Percentiles rank a stretch among this genome's conserved stretches.
These are phyloP conservation scores for Pelargonium australe DNA, from an alignment of 441 rosid species.

Conservation along the genomic window DNA sequence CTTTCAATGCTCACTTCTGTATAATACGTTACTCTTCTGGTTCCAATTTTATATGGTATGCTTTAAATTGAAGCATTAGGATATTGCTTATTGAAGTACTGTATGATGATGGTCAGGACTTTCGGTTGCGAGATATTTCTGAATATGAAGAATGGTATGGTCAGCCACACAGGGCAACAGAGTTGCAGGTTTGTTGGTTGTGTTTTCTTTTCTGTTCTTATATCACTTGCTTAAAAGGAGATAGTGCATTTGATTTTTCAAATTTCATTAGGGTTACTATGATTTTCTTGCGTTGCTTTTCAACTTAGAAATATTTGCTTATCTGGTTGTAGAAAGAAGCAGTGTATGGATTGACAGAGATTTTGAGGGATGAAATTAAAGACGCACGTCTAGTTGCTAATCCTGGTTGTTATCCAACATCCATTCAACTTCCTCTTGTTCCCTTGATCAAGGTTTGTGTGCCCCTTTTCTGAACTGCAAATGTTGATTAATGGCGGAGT, in stretches of 20 bases:
- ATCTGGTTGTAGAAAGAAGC: conserved; percentile 62
- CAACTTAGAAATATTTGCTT: conserved; percentile 17
- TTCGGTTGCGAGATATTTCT: conserved; percentile 61
- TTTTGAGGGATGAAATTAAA: conserved; percentile 61
- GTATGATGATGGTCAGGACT: conserved; percentile 49
- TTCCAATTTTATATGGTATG: neutral
- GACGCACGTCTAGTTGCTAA: conserved; percentile 79
- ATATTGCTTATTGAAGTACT: conserved; percentile 12
- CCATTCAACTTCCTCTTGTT: conserved; percentile 88
- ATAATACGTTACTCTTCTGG: neutral
- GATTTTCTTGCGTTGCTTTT: conserved; percentile 5
- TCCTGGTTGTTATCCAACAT: conserved; percentile 96
- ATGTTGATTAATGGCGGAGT: too few species aligned
- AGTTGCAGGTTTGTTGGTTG: conserved; percentile 55
- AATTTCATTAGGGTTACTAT: neutral
- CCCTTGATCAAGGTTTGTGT: conserved; percentile 67
- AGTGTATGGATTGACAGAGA: conserved; percentile 90
- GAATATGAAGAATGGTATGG: conserved; percentile 98
- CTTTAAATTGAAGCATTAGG: conserved; percentile 2
- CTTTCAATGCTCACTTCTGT: conserved; percentile 18
- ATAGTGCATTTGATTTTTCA: neutral
- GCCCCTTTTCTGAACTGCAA: neutral
- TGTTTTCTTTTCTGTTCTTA: neutral
- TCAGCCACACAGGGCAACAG: conserved; percentile 78
- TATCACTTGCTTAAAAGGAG: neutral